phyloP scores from a whole-genome alignment of 2,329 filamentous ascomycete species.

The Botrytis medusae region DNA sequence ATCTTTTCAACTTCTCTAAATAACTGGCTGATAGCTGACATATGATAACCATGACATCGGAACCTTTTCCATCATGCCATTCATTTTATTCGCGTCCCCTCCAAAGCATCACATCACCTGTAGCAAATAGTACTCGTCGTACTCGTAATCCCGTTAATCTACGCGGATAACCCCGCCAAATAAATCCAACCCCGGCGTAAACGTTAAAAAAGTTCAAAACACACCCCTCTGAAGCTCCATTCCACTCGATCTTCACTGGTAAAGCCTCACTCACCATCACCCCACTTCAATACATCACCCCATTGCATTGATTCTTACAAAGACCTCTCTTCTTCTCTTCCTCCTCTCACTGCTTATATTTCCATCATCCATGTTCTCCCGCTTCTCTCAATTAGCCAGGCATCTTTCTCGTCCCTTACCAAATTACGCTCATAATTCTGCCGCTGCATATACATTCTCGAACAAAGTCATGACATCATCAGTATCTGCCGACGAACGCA shows the following conservation, averaged over 20 bases:
- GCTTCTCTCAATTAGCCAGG: slow-evolving; percentile 70
- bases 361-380: slow-evolving; percentile 65
- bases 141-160: neutral
- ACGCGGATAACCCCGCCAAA: slow-evolving; percentile 1
- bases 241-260: neutral
- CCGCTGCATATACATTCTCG: slow-evolving; percentile 27
- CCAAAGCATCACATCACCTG: neutral
- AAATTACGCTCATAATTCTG: slow-evolving; percentile 51
- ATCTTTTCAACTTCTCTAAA: neutral
- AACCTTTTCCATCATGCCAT: neutral
- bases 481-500: slow-evolving; percentile 53
- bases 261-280: neutral
- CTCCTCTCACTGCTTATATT: neutral
- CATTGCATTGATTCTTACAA: neutral
- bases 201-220: neutral
- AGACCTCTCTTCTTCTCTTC: neutral
- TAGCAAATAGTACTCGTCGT: neutral
- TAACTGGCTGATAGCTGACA: neutral
- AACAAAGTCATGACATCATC: slow-evolving; percentile 48
- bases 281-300: neutral
- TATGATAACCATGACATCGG: neutral
- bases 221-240: neutral
- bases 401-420: slow-evolving; percentile 66
- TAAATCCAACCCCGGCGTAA: neutral
- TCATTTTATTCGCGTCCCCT: neutral